These are phyloP conservation scores for Cicer yamashitae DNA, from an alignment of 306 rosid genomes.

Conservation along the genomic window DNA sequence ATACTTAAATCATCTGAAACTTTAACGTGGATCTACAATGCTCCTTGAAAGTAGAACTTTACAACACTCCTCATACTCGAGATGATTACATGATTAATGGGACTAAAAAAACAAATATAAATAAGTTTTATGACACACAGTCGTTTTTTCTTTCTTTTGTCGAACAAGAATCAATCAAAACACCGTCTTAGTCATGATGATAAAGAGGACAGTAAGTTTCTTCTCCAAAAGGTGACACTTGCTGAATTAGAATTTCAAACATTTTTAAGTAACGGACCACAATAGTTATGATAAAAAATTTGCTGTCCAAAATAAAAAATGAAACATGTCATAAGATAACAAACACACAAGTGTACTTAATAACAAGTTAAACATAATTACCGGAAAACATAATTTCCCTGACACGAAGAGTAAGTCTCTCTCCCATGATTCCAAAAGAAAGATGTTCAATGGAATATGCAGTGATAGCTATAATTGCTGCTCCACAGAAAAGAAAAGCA, in stretches of 20 bases:
- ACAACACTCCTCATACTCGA: neutral
- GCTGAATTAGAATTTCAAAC: neutral
- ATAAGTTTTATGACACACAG: neutral
- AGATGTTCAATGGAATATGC: slow-evolving; percentile 78
- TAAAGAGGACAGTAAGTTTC: neutral
- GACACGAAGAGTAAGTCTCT: slow-evolving; percentile 85
- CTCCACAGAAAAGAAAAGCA: slow-evolving; percentile 74
- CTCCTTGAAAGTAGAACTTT: no score
- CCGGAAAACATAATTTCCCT: slow-evolving; percentile 83
- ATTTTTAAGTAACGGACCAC: neutral
- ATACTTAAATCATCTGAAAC: no score
- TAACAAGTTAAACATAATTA: slow-evolving; percentile 37
- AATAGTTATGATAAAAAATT: neutral
- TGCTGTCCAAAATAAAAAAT: neutral
- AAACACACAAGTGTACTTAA: neutral
- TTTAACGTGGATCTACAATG: no score
- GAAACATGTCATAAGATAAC: slow-evolving; percentile 13
- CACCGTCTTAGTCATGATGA: neutral
- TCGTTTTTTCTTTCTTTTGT: neutral
- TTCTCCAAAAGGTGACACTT: neutral
- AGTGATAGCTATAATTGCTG: slow-evolving; percentile 65
- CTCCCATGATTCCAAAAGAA: slow-evolving; percentile 88
- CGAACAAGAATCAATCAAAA: neutral
- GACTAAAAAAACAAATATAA: neutral
- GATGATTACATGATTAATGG: neutral